phyloP scores from a whole-genome alignment of 2,329 filamentous ascomycete species.

The Phyllosticta citribraziliensis region DNA sequence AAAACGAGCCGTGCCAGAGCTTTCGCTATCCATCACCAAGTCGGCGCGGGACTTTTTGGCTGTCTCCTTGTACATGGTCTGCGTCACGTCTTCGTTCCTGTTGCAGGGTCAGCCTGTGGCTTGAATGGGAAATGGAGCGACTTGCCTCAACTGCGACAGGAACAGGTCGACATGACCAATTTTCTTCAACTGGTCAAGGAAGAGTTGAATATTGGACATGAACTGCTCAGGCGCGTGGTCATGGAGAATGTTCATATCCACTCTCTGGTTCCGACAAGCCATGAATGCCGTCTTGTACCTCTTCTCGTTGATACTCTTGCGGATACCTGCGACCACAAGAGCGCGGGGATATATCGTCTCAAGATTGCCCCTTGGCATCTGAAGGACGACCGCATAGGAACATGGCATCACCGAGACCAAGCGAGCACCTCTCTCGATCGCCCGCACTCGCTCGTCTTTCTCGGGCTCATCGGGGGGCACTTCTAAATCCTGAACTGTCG shows the following conservation, averaged over 20 bases:
- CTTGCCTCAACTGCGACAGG: conserved; percentile 70
- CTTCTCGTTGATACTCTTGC: conserved; percentile 66
- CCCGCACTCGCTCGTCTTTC: conserved; percentile 82
- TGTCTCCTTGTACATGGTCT: conserved; percentile 90
- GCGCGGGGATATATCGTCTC: conserved; percentile 92
- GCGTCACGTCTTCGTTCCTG: conserved; percentile 79
- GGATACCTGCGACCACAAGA: conserved; percentile 83
- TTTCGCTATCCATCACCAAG: conserved; percentile 17
- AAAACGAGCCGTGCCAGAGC: conserved; percentile 12
- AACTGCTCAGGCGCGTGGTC: conserved; percentile 88
- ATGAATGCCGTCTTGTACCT: conserved; percentile 78
- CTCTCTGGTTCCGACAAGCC: conserved; percentile 81
- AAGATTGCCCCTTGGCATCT: conserved; percentile 92
- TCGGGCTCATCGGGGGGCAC: conserved; percentile 83
- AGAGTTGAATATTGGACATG: conserved; percentile 61
- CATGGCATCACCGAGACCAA: conserved; percentile 85
- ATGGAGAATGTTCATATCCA: conserved; percentile 96
- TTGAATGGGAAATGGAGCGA: background rate
- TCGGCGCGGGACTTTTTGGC: conserved; percentile 37
- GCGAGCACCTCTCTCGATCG: conserved; percentile 78
- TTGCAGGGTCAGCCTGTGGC: background rate
- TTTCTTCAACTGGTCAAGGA: conserved; percentile 76
- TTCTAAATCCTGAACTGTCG: conserved; percentile 60
- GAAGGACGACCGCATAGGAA: conserved; percentile 73
- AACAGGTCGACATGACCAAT: conserved; percentile 82